Evolutionary conservation across 441 rosid species (phyloP), one percentile per base, ranked within the genome.

Genomic region (Croton setiger): DNA sequence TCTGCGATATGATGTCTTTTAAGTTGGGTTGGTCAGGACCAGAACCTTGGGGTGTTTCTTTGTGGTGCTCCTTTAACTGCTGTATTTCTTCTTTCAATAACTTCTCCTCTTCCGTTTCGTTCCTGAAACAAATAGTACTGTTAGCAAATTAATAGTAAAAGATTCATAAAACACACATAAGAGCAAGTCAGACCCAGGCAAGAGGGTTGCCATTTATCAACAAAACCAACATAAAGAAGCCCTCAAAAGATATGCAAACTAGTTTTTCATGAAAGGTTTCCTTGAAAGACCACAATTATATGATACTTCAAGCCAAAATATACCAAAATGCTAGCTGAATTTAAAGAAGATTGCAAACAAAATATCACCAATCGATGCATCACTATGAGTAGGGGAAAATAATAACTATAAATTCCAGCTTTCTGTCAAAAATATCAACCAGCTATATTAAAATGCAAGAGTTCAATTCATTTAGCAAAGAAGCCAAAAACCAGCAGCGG

Each of bases 61-160:
- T 80, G 64, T 84, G 84, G 44, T 75, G 79, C 74, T 87, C 81
- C 74, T 79, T 82, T 70, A 92, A 67, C 23, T 72, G 75, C 70
- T 84, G 86, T 11, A 95, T 77, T 76, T 92, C 88, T 74, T 88
- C 93, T 78, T 86, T 88, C 88, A 90, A 61, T 31, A 61, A 35
- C 74, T 79, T 90, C 83, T 92, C 99, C 78, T 83, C 91, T 66
- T 85, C 96, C 7, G 98, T 83, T 83, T 86, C 90, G 68, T 86
- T 89, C 88, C 99, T 92, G 88, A 77, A 84, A 77, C 45, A 75
- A 63, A 31, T 79, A 70, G 56, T 47, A 41, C 8, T 12, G n/a
- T 66, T 31, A 64, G 71, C 31, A n/a, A 52, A 60, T 9, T 14
- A 23, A 52, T 9, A 48, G 10, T 15, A 23, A 13, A 49, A 62